Percentiles rank a stretch among this genome's conserved stretches.
phyloP scores from a whole-genome alignment of 2,329 filamentous ascomycete genomes.

The Mariannaea elegans region DNA sequence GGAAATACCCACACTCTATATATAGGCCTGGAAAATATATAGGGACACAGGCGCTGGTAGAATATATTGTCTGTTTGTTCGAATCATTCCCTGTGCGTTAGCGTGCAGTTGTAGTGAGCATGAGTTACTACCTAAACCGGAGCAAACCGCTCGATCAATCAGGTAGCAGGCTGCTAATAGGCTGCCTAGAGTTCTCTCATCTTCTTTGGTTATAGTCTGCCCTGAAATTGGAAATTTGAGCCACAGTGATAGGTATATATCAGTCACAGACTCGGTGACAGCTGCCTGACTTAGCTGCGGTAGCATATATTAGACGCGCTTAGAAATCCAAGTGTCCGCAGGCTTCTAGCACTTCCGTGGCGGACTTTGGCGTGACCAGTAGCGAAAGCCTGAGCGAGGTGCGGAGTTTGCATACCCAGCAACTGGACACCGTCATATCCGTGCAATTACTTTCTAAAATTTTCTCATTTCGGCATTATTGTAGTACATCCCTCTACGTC shows the following conservation, averaged over 20 bases:
- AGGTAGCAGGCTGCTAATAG: too few species aligned
- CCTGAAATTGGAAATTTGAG: too few species aligned
- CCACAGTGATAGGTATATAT: too few species aligned
- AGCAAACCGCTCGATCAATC: too few species aligned
- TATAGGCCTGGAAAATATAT: conserved; percentile 1
- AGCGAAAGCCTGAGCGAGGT: not conserved
- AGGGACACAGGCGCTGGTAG: not conserved
- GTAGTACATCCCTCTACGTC: not conserved
- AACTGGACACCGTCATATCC: not conserved
- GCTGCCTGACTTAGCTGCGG: too few species aligned
- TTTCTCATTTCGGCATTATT: too few species aligned
- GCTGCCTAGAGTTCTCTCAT: too few species aligned
- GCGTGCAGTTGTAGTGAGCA: not conserved
- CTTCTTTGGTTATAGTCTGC: too few species aligned
- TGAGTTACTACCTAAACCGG: too few species aligned
- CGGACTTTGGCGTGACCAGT: conserved; percentile 16
- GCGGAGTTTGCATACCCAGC: conserved; percentile 18
- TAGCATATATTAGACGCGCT: not conserved
- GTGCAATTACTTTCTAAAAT: too few species aligned
- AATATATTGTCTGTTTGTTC: not conserved
- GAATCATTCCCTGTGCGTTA: not conserved
- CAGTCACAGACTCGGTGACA: too few species aligned
- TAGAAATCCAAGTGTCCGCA: conserved; percentile 11
- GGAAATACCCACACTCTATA: conserved; percentile 18
- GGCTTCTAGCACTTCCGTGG: not conserved